These are phyloP conservation scores for Anisodus acutangulus DNA, from an alignment of 257 asterid species.

Conservation along the genomic window DNA sequence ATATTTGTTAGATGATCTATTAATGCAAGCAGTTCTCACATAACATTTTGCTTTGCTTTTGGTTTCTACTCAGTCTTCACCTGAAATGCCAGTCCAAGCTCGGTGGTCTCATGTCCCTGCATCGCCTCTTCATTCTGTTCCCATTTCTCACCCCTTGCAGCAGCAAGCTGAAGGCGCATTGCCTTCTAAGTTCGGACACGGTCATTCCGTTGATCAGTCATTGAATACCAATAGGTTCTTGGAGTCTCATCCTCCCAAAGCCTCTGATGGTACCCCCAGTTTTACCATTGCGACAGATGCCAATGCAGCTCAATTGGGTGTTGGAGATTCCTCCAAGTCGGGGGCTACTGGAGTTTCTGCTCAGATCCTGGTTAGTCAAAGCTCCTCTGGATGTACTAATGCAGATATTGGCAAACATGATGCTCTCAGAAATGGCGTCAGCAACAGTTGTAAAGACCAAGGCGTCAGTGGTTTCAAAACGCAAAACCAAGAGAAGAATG, in stretches of 20 bases:
- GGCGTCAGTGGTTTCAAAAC: constrained; percentile 46
- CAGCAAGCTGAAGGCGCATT: constrained; percentile 61
- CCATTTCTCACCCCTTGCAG: constrained; percentile 68
- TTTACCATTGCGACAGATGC: constrained; percentile 48
- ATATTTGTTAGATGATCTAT: constrained; percentile 20
- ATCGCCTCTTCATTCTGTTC: constrained; percentile 61
- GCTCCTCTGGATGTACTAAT: constrained; percentile 46
- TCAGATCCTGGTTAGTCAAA: constrained; percentile 41
- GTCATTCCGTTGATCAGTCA: constrained; percentile 60
- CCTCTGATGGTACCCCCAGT: constrained; percentile 51
- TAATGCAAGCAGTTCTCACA: neutral
- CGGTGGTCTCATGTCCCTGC: constrained; percentile 83
- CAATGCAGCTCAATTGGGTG: constrained; percentile 50
- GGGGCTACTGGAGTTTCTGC: constrained; percentile 46
- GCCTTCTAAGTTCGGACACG: constrained; percentile 62
- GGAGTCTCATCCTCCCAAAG: constrained; percentile 58
- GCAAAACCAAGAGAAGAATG: constrained; percentile 55
- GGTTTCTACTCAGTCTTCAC: constrained; percentile 54
- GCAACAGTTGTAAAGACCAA: constrained; percentile 44
- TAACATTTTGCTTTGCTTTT: neutral
- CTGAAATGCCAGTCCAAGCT: constrained; percentile 77
- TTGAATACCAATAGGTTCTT: constrained; percentile 51
- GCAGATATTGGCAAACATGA: constrained; percentile 51
- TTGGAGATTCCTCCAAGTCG: constrained; percentile 56
- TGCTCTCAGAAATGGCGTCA: constrained; percentile 31